A percentile compares a stretch with the other conserved stretches of the same genome.
Conservation (phyloP, 2,329 filamentous ascomycete genomes). For the Dothideomycetidae sp. region DNA sequence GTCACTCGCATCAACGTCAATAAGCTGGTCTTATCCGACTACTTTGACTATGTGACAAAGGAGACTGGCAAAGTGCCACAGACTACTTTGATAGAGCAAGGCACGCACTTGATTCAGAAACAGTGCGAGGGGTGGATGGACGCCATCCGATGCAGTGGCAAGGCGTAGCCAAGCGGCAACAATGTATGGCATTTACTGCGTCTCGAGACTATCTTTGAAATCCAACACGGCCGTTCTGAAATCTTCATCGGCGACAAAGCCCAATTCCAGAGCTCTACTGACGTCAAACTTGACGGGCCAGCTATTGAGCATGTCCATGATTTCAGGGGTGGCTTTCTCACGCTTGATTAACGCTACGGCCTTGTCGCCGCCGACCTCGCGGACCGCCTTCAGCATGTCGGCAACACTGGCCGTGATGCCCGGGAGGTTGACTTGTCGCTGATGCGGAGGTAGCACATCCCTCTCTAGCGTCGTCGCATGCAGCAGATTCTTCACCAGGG, state of each 20-base stretch:
- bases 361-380: slow-evolving; percentile 40
- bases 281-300: slow-evolving; percentile 44
- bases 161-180: slow-evolving; percentile 18
- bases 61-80: slow-evolving; percentile 38
- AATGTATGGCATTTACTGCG: no score
- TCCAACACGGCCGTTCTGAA: slow-evolving; percentile 34
- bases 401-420: slow-evolving; percentile 40
- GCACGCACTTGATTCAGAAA: slow-evolving; percentile 40
- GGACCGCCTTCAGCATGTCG: slow-evolving; percentile 43
- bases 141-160: slow-evolving; percentile 28
- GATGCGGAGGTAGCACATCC: slow-evolving; percentile 35
- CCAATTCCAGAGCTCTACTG: slow-evolving; percentile 40
- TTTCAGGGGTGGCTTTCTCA: slow-evolving; percentile 37
- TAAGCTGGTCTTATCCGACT: slow-evolving; percentile 41
- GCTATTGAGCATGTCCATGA: slow-evolving; percentile 40
- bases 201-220: slow-evolving; percentile 24
- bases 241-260: slow-evolving; percentile 35
- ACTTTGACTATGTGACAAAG: slow-evolving; percentile 31
- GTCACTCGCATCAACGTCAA: slow-evolving; percentile 46
- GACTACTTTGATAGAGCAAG: slow-evolving; percentile 41
- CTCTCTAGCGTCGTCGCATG: slow-evolving; percentile 36
- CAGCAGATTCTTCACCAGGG: slow-evolving; percentile 40
- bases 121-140: slow-evolving; percentile 44
- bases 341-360: slow-evolving; percentile 35
- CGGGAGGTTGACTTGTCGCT: slow-evolving; percentile 40